Base-by-base conservation (phyloP, 1,284 basidiomycete species). In the Sporisorium reilianum region DNA sequence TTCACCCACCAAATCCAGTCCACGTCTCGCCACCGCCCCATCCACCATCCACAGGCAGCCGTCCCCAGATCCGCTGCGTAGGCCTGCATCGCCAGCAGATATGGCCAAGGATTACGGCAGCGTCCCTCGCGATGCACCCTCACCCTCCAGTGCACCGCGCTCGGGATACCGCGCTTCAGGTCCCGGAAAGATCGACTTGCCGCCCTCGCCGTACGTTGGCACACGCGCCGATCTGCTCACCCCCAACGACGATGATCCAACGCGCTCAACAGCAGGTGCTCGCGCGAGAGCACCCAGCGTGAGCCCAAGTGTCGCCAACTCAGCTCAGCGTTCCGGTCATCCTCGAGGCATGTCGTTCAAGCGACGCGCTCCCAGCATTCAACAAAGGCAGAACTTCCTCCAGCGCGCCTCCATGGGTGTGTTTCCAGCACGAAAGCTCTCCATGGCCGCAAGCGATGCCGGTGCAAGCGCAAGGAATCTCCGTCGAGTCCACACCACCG, bases 361-460 rank as follows among this genome's bases (percentile, higher is more conserved):
- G 55, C 16, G 73, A 23, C 60, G 73, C 32, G 51, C 60, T 1
- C 73, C 67, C 11, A 63, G 63, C 59, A 48, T 56, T 10, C 53
- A 61, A 14, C 71, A 68, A 14, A 41, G 67, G 46, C 63, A 64
- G 6, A 63, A 63, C 54, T 66, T 78, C 22, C 59, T 78, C 12
- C 67, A 78, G 36, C 73, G 75, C 16, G 75, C 75, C 11, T 78
- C 75, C 14, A 66, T 78, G 71, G 72, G 67, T 28, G 72, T 75
- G 18, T 78, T 76, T 34, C 69, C 68, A 5, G 22, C 25, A 28
- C 51, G 64, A 7, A 71, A 72, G 49, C 48, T 49, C 2, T 72
- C 73, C 7, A 38, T 32, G 6, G 74, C 64, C 4, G 68, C 30
- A 2, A 71, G 64, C 55, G 68, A 72, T 38, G 66, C 61, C 6